Conservation (phyloP, 306 rosid species). For the Prunus salicina region DNA sequence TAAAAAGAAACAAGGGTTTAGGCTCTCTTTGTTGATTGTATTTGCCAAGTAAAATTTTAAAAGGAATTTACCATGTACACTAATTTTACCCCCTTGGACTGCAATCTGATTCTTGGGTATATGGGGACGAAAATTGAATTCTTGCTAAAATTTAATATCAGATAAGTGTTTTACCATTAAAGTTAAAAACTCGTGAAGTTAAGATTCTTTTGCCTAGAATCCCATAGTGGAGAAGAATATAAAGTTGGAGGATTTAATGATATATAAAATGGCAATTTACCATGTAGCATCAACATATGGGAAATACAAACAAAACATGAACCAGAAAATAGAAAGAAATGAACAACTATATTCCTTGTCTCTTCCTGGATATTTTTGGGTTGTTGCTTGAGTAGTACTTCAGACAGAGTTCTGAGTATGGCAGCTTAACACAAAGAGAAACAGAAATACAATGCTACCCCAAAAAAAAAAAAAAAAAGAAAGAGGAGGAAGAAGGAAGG, state of each 20-base stretch:
- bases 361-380: neutral
- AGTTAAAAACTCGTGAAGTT: neutral
- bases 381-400: neutral
- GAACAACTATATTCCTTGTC: neutral
- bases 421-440: neutral
- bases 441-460: neutral
- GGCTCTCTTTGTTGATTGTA: too few relatives aligned
- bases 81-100: neutral
- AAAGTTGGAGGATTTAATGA: too few relatives aligned
- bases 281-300: neutral
- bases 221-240: too few relatives aligned
- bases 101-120: neutral
- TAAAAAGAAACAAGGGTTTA: too few relatives aligned
- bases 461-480: neutral
- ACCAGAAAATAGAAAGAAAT: neutral
- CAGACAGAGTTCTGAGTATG: constrained; percentile 1
- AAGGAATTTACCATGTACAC: too few relatives aligned
- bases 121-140: neutral
- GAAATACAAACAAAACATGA: neutral
- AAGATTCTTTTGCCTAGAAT: neutral
- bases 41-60: too few relatives aligned
- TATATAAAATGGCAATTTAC: neutral
- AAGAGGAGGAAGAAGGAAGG: neutral
- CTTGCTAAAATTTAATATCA: neutral
- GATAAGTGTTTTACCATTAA: neutral